phyloP scores from a whole-genome alignment of 495 filamentous ascomycete species.

The Trichoderma erinaceum region DNA sequence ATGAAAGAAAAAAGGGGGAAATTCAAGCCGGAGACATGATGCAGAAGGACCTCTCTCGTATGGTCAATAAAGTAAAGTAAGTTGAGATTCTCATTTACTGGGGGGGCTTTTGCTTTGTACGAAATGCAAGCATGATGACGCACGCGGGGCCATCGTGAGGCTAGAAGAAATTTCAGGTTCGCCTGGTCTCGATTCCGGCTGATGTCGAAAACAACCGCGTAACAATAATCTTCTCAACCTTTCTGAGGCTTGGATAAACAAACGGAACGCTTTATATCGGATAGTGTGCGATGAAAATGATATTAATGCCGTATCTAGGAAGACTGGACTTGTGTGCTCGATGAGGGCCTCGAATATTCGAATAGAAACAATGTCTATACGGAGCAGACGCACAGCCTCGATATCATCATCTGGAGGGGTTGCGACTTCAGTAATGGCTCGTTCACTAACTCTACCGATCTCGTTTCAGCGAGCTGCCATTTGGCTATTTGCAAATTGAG shows the following conservation, averaged over 20 bases:
- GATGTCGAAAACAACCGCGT: conserved; percentile 46
- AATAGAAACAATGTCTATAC: neutral
- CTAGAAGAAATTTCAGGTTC: conserved; percentile 23
- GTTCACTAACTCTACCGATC: neutral
- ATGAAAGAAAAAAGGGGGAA: conserved; percentile 56
- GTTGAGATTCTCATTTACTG: neutral
- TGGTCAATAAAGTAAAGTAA: conserved; percentile 1
- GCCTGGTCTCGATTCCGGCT: conserved; percentile 22
- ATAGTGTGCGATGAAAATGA: neutral
- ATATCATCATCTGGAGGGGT: neutral
- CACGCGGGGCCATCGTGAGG: conserved; percentile 49
- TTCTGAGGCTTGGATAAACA: conserved; percentile 29
- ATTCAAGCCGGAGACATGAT: conserved; percentile 47
- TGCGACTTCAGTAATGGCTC: neutral
- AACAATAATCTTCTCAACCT: conserved; percentile 45
- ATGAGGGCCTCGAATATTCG: neutral
- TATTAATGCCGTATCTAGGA: neutral
- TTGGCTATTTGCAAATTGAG: neutral
- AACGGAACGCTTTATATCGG: neutral
- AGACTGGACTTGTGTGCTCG: neutral
- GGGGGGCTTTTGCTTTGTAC: neutral
- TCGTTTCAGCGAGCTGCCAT: neutral
- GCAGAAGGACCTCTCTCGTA: neutral
- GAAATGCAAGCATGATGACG: conserved; percentile 41
- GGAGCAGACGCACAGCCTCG: neutral